Base-by-base conservation (phyloP, 805 yeast species). In the Starmerella cellae region DNA sequence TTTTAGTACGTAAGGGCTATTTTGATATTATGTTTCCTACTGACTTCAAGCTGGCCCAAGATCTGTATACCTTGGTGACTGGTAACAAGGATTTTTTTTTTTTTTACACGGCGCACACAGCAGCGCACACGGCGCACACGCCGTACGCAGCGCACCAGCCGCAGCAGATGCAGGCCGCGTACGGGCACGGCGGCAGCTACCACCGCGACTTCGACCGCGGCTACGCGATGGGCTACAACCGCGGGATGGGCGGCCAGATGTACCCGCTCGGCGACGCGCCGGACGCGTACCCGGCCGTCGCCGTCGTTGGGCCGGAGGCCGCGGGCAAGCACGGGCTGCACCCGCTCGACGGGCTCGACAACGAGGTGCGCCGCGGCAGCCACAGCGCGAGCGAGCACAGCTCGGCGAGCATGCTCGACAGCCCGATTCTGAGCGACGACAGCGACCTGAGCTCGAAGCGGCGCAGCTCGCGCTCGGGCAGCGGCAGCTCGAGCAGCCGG, bases 401-500 rank as follows among this genome's bases (percentile, higher is more conserved):
- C n/a, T n/a, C n/a, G n/a, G n/a, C n/a, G n/a, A 24, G 28, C 28
- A 13, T 8, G 8, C 28, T 24, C 11, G 28, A 24, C 28, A 13
- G 13, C 28, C 28, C 28, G 11, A n/a, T n/a, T n/a, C n/a, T n/a
- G n/a, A 19, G 38, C 10, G n/a, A 11, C 14, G 40, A 19, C 14
- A 8, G 27, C 20, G 14, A n/a, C 18, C 19, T 1, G 13, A 16
- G 29, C 27, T 26, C 21, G n/a, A 22, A 35, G 17, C 26, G 33
- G 19, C 37, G 37, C n/a, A 20, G 22, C 16, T 31, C 32, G 14
- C 17, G 17, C 14, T 32, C 16, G 26, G 34, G 18, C 27, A 13
- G n/a, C n/a, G 19, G 11, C 18, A 26, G 29, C 28, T 10, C 6
- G 14, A 14, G 6, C 13, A 26, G 29, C 28, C 31, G 70, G 18